Conservation (phyloP, 179 eudicot genomes). For the Beta corolliflora region DNA sequence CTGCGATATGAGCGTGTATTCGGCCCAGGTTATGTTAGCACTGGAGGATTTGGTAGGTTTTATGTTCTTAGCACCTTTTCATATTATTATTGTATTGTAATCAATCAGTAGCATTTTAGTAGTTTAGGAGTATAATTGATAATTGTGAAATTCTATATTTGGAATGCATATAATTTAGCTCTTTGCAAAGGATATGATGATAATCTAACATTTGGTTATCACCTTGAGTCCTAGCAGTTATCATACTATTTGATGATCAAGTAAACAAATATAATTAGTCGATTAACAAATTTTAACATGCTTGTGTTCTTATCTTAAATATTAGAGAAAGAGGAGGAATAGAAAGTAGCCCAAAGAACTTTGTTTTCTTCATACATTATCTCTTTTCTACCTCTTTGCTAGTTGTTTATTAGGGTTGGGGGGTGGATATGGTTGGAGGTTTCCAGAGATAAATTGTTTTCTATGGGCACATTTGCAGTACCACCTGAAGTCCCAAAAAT, state of each 20-base stretch:
- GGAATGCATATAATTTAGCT: neutral
- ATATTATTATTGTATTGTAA: neutral
- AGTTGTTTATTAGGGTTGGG: no score
- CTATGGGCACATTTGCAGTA: no score
- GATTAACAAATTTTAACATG: neutral
- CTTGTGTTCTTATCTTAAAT: neutral
- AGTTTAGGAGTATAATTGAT: neutral
- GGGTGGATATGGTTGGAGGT: no score
- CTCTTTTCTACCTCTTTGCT: neutral
- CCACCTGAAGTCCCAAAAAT: no score
- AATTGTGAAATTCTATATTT: neutral
- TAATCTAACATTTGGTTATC: neutral
- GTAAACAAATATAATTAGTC: neutral
- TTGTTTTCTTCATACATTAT: neutral
- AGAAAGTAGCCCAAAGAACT: neutral
- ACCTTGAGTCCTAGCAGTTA: neutral
- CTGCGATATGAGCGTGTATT: slow-evolving; percentile 93
- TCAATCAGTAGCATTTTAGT: neutral
- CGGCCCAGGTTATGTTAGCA: slow-evolving; percentile 94
- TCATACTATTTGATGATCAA: neutral
- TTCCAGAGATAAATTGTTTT: no score
- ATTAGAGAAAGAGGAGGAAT: neutral
- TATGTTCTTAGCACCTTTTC: neutral
- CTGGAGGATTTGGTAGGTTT: slow-evolving; percentile 87
- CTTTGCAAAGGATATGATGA: neutral